Evolutionary conservation across 2,329 filamentous ascomycete genomes (phyloP).

Genomic region (Thielaviopsis punctulata): DNA sequence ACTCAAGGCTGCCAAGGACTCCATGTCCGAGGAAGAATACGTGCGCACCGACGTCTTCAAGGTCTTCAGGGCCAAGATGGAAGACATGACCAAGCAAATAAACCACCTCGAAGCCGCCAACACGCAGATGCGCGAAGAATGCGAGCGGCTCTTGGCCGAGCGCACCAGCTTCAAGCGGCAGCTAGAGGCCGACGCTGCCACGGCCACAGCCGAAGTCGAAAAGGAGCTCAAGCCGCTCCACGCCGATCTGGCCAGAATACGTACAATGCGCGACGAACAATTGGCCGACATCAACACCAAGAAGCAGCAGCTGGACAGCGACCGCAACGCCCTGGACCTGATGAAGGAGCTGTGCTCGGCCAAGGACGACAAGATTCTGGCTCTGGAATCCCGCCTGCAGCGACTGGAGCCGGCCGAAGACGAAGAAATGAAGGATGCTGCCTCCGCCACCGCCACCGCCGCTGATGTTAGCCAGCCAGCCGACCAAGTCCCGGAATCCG

Average conservation of each 20-base stretch:
- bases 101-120: slow-evolving; percentile 87
- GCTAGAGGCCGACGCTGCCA: slow-evolving; percentile 64
- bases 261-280: slow-evolving; percentile 70
- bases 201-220: slow-evolving; percentile 59
- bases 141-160: slow-evolving; percentile 71
- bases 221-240: slow-evolving; percentile 66
- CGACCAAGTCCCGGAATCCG: slow-evolving; percentile 46
- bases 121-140: slow-evolving; percentile 66
- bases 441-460: slow-evolving; percentile 17
- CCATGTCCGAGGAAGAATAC: slow-evolving; percentile 80
- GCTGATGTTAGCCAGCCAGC: slow-evolving; percentile 21
- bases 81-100: slow-evolving; percentile 79
- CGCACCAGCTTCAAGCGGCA: slow-evolving; percentile 65
- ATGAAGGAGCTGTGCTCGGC: slow-evolving; percentile 66
- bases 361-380: slow-evolving; percentile 61
- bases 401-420: slow-evolving; percentile 41
- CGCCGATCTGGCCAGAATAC: slow-evolving; percentile 69
- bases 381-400: slow-evolving; percentile 68
- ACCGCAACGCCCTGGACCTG: slow-evolving; percentile 50
- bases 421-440: slow-evolving; percentile 24
- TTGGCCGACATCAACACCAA: slow-evolving; percentile 64
- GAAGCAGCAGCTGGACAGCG: slow-evolving; percentile 64
- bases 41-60: slow-evolving; percentile 88
- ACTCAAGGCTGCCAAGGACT: slow-evolving; percentile 47
- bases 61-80: slow-evolving; percentile 72